phyloP scores from a whole-genome alignment of 495 filamentous ascomycete genomes.

The Neurospora tetrasperma region DNA sequence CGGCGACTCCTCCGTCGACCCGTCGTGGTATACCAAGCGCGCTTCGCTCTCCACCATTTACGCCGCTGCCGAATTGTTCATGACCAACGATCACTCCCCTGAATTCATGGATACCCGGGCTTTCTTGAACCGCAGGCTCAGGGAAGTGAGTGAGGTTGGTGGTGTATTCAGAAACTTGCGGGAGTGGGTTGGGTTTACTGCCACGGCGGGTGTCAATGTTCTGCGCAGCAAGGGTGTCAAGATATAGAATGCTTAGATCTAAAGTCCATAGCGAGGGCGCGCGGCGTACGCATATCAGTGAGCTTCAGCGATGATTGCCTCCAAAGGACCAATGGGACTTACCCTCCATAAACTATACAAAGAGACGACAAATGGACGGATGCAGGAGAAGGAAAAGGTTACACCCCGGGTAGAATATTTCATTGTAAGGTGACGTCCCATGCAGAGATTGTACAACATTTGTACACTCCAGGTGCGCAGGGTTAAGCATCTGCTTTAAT shows the following conservation, averaged over 20 bases:
- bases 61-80: conserved; percentile 76
- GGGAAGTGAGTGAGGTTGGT: conserved; percentile 53
- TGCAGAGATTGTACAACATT: neutral
- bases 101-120: conserved; percentile 62
- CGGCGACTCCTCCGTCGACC: conserved; percentile 71
- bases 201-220: conserved; percentile 49
- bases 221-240: conserved; percentile 54
- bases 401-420: neutral
- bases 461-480: neutral
- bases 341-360: neutral
- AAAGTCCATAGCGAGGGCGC: neutral
- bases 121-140: conserved; percentile 68
- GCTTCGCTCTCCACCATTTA: conserved; percentile 70
- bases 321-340: neutral
- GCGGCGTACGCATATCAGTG: neutral
- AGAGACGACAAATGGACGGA: neutral
- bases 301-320: neutral
- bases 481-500: neutral
- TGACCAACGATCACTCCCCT: conserved; percentile 71
- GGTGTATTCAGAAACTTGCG: conserved; percentile 48
- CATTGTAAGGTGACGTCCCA: neutral
- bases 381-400: neutral
- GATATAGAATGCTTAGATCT: conserved; percentile 29
- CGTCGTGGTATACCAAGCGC: conserved; percentile 85
- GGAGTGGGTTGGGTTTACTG: conserved; percentile 72